Base-by-base conservation (phyloP, 495 filamentous ascomycete genomes). In the Xylaria bambusicola region DNA sequence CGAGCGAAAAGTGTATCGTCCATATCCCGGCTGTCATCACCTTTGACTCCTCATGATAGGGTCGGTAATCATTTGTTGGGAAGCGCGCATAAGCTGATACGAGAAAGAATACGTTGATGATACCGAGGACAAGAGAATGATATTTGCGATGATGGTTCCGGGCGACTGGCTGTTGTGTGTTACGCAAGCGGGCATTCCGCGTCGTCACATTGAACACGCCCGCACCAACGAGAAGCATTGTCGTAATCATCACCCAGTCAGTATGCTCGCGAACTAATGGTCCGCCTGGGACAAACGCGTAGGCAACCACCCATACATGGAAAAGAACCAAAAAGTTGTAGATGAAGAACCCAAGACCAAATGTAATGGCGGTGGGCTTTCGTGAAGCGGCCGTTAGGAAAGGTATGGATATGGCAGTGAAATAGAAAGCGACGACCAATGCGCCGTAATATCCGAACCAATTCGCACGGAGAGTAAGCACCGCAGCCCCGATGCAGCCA, bases 261-360 rank as follows among this genome's bases (percentile, higher is more conserved):
- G 93, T 99, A 65, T 88, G 92, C 69, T 99, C 95, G 21, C 95
- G 87, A 45, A 98, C 88, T 1, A 97, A 79, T 2, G 92, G 93
- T 26, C 94, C 95, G 41, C 95, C 95, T 15, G 94, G 95, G n/a
- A 99, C 95, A 68, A 99, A 99, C 49, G 95, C 95, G 64, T 99
- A 99, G 6, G 95, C 95, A 20, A 99, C 95, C 51, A 96, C 89
- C 95, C 95, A 99, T 36, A 97, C 92, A 67, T 97, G 92, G 74
- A 94, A 94, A 49, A 99, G 82, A 18, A 97, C 84, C 70, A 98
- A 68, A 70, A 97, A 77, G 68, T 97, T 95, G 74, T 97, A 98
- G 31, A 94, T 73, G 36, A 96, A 69, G 75, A 95, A 97, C 10
- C 87, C 93, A 29, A 96, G 61, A 7, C 93, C 93, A 69, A 99